These are phyloP conservation scores for Actinomortierella ambigua DNA, from an alignment of 371 early-diverging fungal genomes.

Conservation along the genomic window DNA sequence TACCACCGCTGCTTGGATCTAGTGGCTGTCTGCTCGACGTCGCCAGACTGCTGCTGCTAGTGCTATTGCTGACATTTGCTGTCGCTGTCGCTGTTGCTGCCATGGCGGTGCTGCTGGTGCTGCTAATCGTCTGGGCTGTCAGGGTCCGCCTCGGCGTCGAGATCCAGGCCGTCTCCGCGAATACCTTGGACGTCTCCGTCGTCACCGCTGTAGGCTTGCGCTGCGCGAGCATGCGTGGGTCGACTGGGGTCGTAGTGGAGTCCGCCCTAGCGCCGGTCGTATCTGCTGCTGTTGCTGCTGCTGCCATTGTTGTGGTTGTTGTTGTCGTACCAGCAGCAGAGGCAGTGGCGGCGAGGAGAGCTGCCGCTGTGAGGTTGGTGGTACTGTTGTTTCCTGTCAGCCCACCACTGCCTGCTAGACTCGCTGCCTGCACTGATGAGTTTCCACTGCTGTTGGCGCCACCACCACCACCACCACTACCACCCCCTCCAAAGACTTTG, in stretches of 20 bases:
- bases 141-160: constrained; percentile 10
- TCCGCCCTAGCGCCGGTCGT: background rate
- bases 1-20: no score
- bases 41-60: no score
- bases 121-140: background rate
- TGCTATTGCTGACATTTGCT: background rate
- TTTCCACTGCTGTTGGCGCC: no score
- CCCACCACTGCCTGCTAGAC: no score
- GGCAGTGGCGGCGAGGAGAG: no score
- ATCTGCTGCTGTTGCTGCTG: background rate
- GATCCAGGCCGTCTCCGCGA: constrained; percentile 37
- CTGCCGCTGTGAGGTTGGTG: no score
- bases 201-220: constrained; percentile 25
- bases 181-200: constrained; percentile 28
- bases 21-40: no score
- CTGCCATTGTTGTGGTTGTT: background rate
- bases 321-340: no score
- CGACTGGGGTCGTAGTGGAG: background rate
- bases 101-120: background rate
- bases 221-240: constrained; percentile 17
- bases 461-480: background rate
- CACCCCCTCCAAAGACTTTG: constrained; percentile 34
- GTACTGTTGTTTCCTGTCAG: no score
- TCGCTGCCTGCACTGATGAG: no score
- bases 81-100: background rate